These are phyloP conservation scores for Hyphopichia wangnamkhiaoensis DNA, from an alignment of 1,139 yeast species.

Conservation along the genomic window DNA sequence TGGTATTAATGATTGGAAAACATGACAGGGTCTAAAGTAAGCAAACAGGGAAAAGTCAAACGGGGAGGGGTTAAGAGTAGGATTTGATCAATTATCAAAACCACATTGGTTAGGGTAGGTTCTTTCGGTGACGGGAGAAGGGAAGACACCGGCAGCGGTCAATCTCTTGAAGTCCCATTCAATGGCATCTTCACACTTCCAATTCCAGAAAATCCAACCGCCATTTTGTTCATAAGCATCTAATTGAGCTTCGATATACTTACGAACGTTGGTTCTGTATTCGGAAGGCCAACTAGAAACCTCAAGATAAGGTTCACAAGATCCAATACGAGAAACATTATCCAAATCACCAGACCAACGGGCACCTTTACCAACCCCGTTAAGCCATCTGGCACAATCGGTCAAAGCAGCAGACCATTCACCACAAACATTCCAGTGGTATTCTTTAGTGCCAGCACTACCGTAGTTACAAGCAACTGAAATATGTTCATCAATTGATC, in stretches of 20 bases:
- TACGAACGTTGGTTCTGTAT: constrained; percentile 60
- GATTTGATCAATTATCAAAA: constrained; percentile 17
- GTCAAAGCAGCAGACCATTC: constrained; percentile 96
- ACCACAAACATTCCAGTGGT: constrained; percentile 78
- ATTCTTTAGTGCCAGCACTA: constrained; percentile 46
- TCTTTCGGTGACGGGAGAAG: constrained; percentile 71
- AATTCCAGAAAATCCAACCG: constrained; percentile 94
- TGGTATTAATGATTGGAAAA: too few relatives aligned
- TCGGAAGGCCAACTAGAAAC: constrained; percentile 60
- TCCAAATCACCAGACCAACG: constrained; percentile 75
- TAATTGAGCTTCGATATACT: constrained; percentile 83
- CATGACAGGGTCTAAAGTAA: too few relatives aligned
- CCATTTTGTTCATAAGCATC: constrained; percentile 70
- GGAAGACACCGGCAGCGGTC: constrained; percentile 64
- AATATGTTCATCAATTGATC: constrained; percentile 62
- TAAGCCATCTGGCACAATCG: constrained; percentile 89
- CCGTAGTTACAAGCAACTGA: constrained; percentile 67
- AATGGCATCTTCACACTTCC: constrained; percentile 79
- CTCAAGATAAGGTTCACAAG: constrained; percentile 63
- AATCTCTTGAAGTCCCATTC: constrained; percentile 85
- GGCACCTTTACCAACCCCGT: constrained; percentile 88
- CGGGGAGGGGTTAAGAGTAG: too few relatives aligned
- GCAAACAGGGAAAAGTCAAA: too few relatives aligned
- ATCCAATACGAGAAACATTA: constrained; percentile 54
- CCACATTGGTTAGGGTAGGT: constrained; percentile 70